A percentile compares a stretch with the other conserved stretches of the same genome.
phyloP scores from a whole-genome alignment of 139 green algal species.

The Picocystis salinarum region DNA sequence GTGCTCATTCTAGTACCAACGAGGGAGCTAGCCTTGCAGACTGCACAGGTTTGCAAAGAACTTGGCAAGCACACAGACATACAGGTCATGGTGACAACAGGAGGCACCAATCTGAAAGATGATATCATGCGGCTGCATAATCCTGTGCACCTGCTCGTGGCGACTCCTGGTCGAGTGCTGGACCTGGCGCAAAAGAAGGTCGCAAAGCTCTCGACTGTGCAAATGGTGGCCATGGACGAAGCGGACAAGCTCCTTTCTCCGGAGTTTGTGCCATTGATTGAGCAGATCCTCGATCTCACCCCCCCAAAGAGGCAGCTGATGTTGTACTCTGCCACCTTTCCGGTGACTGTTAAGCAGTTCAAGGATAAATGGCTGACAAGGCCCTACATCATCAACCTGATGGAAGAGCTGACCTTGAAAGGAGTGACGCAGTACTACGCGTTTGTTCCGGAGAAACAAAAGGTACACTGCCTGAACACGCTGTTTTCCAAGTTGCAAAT shows the following conservation, averaged over 20 bases:
- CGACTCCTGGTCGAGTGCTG: constrained; percentile 89
- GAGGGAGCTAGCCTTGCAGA: constrained; percentile 93
- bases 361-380: constrained; percentile 90
- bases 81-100: constrained; percentile 91
- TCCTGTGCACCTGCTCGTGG: constrained; percentile 80
- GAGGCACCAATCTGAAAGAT: constrained; percentile 86
- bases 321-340: constrained; percentile 94
- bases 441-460: constrained; percentile 98
- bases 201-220: constrained; percentile 67
- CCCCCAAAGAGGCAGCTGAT: constrained; percentile 79
- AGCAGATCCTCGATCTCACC: constrained; percentile 79
- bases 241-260: constrained; percentile 89
- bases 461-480: constrained; percentile 41
- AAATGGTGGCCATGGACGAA: constrained; percentile 91
- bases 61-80: constrained; percentile 80
- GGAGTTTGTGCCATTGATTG: constrained; percentile 91
- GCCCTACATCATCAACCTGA: constrained; percentile 98
- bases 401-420: constrained; percentile 99
- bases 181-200: constrained; percentile 89
- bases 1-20: constrained; percentile 92
- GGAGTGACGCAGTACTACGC: constrained; percentile 94
- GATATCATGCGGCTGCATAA: constrained; percentile 96
- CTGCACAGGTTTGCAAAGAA: constrained; percentile 89
- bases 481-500: constrained; percentile 56
- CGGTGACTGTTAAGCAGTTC: constrained; percentile 95